These are phyloP conservation scores for Verruconis gallopava DNA, from an alignment of 2,329 filamentous ascomycete species.

Conservation along the genomic window DNA sequence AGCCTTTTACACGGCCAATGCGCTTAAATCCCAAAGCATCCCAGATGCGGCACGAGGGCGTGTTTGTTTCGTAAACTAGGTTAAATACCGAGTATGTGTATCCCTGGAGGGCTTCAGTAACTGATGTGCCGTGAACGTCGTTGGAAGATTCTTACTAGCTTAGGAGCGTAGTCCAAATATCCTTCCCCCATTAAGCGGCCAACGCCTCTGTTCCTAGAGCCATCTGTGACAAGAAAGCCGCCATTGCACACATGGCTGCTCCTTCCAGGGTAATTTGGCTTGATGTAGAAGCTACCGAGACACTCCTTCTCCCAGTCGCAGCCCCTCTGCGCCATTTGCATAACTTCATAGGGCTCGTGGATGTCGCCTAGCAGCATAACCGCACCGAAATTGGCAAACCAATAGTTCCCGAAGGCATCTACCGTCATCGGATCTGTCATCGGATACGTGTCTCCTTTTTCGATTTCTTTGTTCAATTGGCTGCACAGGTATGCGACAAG, in stretches of 20 bases:
- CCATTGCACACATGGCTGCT: slow-evolving; percentile 77
- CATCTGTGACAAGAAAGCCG: slow-evolving; percentile 37
- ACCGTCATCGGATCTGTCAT: slow-evolving; percentile 66
- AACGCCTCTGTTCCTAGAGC: slow-evolving; percentile 34
- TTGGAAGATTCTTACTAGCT: slow-evolving; percentile 24
- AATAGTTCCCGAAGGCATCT: slow-evolving; percentile 68
- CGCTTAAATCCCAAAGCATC: slow-evolving; percentile 86
- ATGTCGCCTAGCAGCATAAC: slow-evolving; percentile 77
- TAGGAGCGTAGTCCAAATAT: slow-evolving; percentile 41
- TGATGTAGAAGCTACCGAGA: slow-evolving; percentile 85
- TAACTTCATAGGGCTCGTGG: slow-evolving; percentile 41
- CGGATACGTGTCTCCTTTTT: slow-evolving; percentile 83
- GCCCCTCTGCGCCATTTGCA: not conserved
- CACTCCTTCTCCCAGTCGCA: slow-evolving; percentile 67
- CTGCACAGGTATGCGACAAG: slow-evolving; percentile 67
- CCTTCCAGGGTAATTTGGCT: slow-evolving; percentile 82
- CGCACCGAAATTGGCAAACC: slow-evolving; percentile 83
- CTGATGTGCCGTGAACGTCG: not conserved
- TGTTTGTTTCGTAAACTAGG: slow-evolving; percentile 86
- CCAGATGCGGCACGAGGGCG: slow-evolving; percentile 82
- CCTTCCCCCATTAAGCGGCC: slow-evolving; percentile 39
- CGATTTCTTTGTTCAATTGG: slow-evolving; percentile 80
- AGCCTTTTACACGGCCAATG: slow-evolving; percentile 60
- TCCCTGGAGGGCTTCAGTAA: slow-evolving; percentile 35
- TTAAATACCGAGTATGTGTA: slow-evolving; percentile 93